These are phyloP conservation scores for Rhizodiscina lignyota DNA, from an alignment of 495 filamentous ascomycete genomes.

Conservation along the genomic window DNA sequence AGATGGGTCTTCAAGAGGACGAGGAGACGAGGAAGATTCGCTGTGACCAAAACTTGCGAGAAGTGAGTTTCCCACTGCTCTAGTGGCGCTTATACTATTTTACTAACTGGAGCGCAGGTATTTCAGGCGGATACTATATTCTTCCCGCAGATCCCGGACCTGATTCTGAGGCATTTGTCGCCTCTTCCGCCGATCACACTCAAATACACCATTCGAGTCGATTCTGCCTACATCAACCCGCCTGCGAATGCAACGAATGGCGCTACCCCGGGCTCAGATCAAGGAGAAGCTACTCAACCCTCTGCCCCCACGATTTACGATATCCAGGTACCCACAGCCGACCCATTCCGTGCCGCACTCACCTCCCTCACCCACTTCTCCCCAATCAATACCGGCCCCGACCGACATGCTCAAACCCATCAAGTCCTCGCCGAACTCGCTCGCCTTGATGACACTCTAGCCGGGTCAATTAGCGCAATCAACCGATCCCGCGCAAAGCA, in stretches of 20 bases:
- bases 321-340: slow-evolving; percentile 67
- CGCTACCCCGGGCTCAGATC: slow-evolving; percentile 19
- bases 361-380: slow-evolving; percentile 38
- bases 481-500: slow-evolving; percentile 69
- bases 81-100: background rate
- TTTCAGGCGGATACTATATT: slow-evolving; percentile 62
- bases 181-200: slow-evolving; percentile 71
- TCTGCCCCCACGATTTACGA: slow-evolving; percentile 57
- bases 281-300: too few relatives aligned
- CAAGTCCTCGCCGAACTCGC: slow-evolving; percentile 58
- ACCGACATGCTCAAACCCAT: too few relatives aligned
- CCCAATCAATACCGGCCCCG: slow-evolving; percentile 31
- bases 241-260: slow-evolving; percentile 26
- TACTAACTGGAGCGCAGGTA: slow-evolving; percentile 32
- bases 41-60: slow-evolving; percentile 67
- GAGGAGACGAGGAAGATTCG: slow-evolving; percentile 83
- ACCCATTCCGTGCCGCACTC: slow-evolving; percentile 58
- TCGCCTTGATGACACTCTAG: slow-evolving; percentile 65
- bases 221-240: slow-evolving; percentile 47
- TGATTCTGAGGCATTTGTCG: slow-evolving; percentile 55
- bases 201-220: slow-evolving; percentile 84
- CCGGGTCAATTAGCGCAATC: slow-evolving; percentile 60
- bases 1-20: slow-evolving; percentile 75
- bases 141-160: slow-evolving; percentile 77
- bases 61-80: slow-evolving; percentile 32